Evolutionary conservation across 495 filamentous ascomycete genomes (phyloP).

Genomic region (Poronia punctata): DNA sequence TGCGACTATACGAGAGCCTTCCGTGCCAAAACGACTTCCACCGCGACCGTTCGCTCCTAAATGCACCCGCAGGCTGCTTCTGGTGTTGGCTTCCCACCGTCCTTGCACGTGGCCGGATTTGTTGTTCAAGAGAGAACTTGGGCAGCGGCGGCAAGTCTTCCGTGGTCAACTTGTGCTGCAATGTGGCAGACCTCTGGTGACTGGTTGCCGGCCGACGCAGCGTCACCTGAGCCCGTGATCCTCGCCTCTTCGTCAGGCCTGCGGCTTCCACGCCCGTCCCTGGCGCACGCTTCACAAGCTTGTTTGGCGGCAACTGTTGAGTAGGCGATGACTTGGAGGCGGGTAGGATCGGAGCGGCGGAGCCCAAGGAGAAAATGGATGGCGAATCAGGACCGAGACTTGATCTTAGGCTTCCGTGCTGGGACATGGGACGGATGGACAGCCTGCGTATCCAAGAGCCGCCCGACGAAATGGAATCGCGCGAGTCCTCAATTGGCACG

Average conservation of each 20-base stretch:
- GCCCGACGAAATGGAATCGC: conserved; percentile 47
- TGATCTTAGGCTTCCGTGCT: conserved; percentile 59
- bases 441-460: conserved; percentile 74
- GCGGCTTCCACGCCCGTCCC: conserved; percentile 48
- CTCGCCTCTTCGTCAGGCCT: conserved; percentile 26
- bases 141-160: conserved; percentile 18
- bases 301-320: conserved; percentile 60
- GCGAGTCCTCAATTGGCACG: conserved; percentile 30
- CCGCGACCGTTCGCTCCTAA: conserved; percentile 15
- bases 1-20: conserved; percentile 9
- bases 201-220: conserved; percentile 78
- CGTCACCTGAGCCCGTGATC: conserved; percentile 48
- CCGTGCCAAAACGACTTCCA: conserved; percentile 46
- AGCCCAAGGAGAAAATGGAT: conserved; percentile 64
- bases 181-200: conserved; percentile 71
- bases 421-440: conserved; percentile 64
- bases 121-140: conserved; percentile 30
- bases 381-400: conserved; percentile 62
- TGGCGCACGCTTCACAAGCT: conserved; percentile 76
- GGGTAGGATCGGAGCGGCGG: conserved; percentile 57
- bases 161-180: conserved; percentile 43
- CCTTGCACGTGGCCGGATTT: conserved; percentile 18
- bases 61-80: conserved; percentile 6
- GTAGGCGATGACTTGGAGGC: conserved; percentile 31
- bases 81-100: conserved; percentile 11